A percentile compares a stretch with the other conserved stretches of the same genome.
Conservation (phyloP, 345 rosid species). For the Iberis pinnata region DNA sequence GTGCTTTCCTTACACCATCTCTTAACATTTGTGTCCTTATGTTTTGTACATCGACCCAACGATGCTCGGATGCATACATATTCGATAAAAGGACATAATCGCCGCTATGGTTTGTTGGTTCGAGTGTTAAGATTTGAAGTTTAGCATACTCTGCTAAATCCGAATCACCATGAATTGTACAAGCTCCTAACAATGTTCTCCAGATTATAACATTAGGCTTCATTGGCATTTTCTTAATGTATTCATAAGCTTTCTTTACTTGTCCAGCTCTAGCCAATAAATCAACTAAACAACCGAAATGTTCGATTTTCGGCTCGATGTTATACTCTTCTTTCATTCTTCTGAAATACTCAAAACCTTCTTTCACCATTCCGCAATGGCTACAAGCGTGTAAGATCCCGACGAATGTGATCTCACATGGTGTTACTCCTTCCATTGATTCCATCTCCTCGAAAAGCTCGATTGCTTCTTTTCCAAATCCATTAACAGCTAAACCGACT, state of each 20-base stretch:
- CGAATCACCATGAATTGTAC: conserved; percentile 53
- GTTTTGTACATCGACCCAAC: conserved; percentile 64
- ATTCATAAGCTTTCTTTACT: conserved; percentile 53
- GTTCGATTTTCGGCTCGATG: conserved; percentile 69
- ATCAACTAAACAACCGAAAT: conserved; percentile 87
- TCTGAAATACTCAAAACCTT: conserved; percentile 56
- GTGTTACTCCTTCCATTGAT: conserved; percentile 34
- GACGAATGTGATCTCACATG: conserved; percentile 64
- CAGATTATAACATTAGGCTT: conserved; percentile 70
- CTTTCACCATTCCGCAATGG: conserved; percentile 77
- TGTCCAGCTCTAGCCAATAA: conserved; percentile 73
- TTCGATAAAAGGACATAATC: conserved; percentile 81
- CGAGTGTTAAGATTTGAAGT: conserved; percentile 41
- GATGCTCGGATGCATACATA: conserved; percentile 66
- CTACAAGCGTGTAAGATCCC: conserved; percentile 86
- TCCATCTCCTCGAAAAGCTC: conserved; percentile 52
- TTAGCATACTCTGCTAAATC: conserved; percentile 59
- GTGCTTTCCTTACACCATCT: conserved; percentile 59
- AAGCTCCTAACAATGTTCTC: conserved; percentile 72
- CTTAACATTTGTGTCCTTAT: conserved; percentile 52
- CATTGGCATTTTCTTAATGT: conserved; percentile 49
- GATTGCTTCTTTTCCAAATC: conserved; percentile 61
- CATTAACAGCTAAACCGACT: neutral
- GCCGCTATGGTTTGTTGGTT: conserved; percentile 67
- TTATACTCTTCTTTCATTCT: conserved; percentile 59